Conservation (phyloP, 768 basidiomycete species). For the Pleurotus citrinopileatus region DNA sequence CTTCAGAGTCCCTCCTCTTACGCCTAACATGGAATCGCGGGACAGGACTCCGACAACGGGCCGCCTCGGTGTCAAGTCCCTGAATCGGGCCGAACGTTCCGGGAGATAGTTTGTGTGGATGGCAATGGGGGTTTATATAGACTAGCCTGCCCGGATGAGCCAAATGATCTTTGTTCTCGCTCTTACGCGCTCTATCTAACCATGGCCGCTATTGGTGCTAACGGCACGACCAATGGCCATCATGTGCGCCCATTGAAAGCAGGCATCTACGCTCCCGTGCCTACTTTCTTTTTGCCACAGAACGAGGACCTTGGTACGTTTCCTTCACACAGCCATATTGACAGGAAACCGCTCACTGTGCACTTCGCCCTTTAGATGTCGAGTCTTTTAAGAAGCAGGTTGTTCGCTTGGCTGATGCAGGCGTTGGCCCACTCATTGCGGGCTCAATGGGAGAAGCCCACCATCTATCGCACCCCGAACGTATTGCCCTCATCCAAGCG, state of each 20-base stretch:
- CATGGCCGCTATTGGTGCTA: slow-evolving; percentile 40
- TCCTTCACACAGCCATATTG: slow-evolving; percentile 6
- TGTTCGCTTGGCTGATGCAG: slow-evolving; percentile 57
- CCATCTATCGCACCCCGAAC: slow-evolving; percentile 68
- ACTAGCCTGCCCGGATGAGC: not conserved
- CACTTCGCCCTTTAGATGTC: slow-evolving; percentile 47
- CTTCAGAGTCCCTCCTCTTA: too few relatives aligned
- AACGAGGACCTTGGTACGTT: slow-evolving; percentile 81
- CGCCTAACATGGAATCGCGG: slow-evolving; percentile 13
- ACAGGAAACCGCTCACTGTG: not conserved
- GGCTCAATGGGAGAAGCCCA: slow-evolving; percentile 88
- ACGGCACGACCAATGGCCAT: slow-evolving; percentile 23
- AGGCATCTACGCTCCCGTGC: slow-evolving; percentile 85
- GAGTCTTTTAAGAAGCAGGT: slow-evolving; percentile 68
- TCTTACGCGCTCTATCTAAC: not conserved
- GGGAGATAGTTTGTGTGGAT: slow-evolving; percentile 21
- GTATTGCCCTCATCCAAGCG: slow-evolving; percentile 58
- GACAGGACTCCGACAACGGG: slow-evolving; percentile 16
- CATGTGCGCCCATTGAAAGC: slow-evolving; percentile 57
- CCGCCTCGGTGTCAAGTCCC: slow-evolving; percentile 18
- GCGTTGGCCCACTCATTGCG: slow-evolving; percentile 68
- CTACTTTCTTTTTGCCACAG: slow-evolving; percentile 74
- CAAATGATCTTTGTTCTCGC: not conserved
- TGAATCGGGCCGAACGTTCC: slow-evolving; percentile 22
- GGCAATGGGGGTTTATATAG: slow-evolving; percentile 10